Percentiles rank a stretch among this genome's conserved stretches.
phyloP scores from a whole-genome alignment of 2,329 filamentous ascomycete species.

The Phialophora verrucosa region DNA sequence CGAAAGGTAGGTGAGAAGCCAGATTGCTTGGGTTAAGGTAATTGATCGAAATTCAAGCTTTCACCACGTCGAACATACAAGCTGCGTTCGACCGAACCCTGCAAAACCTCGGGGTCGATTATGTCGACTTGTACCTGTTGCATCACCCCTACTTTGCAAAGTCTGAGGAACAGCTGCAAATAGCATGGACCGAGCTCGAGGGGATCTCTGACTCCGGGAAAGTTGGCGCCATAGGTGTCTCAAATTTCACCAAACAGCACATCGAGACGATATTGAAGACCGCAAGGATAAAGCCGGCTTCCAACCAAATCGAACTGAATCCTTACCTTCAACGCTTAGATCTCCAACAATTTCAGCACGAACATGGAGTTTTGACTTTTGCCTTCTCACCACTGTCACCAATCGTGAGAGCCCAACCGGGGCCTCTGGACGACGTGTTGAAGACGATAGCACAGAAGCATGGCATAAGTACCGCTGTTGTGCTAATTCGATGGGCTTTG shows the following conservation, averaged over 20 bases:
- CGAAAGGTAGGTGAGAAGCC: slow-evolving; percentile 64
- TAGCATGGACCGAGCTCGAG: slow-evolving; percentile 57
- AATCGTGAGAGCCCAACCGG: slow-evolving; percentile 15
- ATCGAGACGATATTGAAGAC: slow-evolving; percentile 55
- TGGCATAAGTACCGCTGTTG: slow-evolving; percentile 16
- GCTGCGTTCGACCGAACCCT: slow-evolving; percentile 65
- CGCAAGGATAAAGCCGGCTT: slow-evolving; percentile 52
- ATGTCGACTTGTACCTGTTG: slow-evolving; percentile 73
- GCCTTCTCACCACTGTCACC: slow-evolving; percentile 22
- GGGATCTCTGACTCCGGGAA: slow-evolving; percentile 50
- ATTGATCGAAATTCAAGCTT: slow-evolving; percentile 51
- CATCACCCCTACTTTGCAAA: slow-evolving; percentile 65
- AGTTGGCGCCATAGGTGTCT: slow-evolving; percentile 57
- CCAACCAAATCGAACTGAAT: slow-evolving; percentile 59
- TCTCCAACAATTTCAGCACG: slow-evolving; percentile 65
- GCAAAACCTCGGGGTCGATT: slow-evolving; percentile 67
- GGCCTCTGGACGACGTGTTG: slow-evolving; percentile 10
- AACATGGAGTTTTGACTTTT: slow-evolving; percentile 13
- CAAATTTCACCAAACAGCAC: slow-evolving; percentile 57
- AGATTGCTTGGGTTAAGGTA: background rate
- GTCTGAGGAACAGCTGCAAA: slow-evolving; percentile 52
- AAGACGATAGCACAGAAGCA: slow-evolving; percentile 14
- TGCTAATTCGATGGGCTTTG: slow-evolving; percentile 16
- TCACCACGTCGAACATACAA: slow-evolving; percentile 56
- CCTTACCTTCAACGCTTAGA: slow-evolving; percentile 67